Base-by-base conservation (phyloP, 2,329 filamentous ascomycete genomes). In the Aspergillus nomiae region DNA sequence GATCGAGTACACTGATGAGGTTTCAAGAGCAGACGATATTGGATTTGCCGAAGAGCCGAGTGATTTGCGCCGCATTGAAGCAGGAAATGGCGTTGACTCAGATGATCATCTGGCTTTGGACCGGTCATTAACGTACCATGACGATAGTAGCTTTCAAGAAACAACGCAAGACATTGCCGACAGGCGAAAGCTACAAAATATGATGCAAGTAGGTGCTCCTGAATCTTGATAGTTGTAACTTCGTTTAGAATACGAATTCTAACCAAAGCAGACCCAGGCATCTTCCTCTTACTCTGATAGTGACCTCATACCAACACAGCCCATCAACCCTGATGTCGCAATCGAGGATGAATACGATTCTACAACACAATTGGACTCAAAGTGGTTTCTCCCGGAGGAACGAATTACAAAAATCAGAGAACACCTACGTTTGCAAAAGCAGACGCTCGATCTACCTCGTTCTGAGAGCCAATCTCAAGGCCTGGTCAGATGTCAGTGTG, bases 401-500 rank as follows among this genome's bases (percentile, higher is more conserved):
- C 73, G 68, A 55, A 48, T 62, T 4, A 34, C 48, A 10, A 62
- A 69, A 50, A 68, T 76, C 19, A 51, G 60, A 41, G 58, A 66
- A n/a, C 61, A 63, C 34, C 12, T 60, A 21, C 43, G 46, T 26
- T 56, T 48, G 28, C 59, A 63, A 9, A 60, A 50, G 30, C 32
- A 32, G 12, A 36, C 36, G 19, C 19, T 55, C 28, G 28, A 45
- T 24, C 45, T 28, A 63, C 34, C 38, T 46, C 28, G 57, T 19
- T 14, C 38, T 4, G 30, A 57, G 11, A 36, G 24, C 19, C 60
- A 61, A 28, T 50, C 50, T 8, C 50, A 32, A 16, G 50, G 41
- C 4, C 14, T 34, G 19, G 63, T 82, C 26, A 66, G 68, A 9
- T 84, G 82, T 59, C 77, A 81, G 62, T 83, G 82, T 65, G 79